phyloP scores from a whole-genome alignment of 78 protist species.

The Dictyostelium firmibasis region DNA sequence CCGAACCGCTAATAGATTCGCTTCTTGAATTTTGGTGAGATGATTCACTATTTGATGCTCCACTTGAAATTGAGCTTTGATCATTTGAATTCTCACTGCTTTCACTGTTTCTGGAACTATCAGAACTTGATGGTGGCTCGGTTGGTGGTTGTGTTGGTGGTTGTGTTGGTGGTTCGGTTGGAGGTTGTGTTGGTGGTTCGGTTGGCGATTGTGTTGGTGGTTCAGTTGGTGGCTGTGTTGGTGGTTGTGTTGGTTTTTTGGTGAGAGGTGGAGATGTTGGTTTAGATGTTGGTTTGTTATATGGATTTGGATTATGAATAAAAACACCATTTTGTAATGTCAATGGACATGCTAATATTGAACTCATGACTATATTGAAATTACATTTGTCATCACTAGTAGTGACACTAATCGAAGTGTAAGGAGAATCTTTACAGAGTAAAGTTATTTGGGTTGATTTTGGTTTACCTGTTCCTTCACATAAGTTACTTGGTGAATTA shows the following conservation, averaged over 20 bases:
- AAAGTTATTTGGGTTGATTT: not conserved
- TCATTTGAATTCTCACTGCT: not conserved
- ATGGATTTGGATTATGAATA: not conserved
- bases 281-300: not conserved
- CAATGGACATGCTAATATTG: not conserved
- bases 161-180: not conserved
- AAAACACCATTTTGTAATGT: not conserved
- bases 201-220: not conserved
- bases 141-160: not conserved
- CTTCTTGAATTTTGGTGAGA: not conserved
- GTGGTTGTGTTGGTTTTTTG: not conserved
- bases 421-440: not conserved
- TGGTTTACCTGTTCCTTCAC: not conserved
- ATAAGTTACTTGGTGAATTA: not conserved
- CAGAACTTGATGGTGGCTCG: not conserved
- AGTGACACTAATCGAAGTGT: not conserved
- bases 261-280: constrained; percentile 1
- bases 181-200: not conserved
- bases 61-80: not conserved
- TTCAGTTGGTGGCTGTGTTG: not conserved
- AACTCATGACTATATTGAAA: not conserved
- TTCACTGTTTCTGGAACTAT: not conserved
- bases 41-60: not conserved
- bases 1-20: not conserved
- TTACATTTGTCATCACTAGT: not conserved